Evolutionary conservation across 2,329 filamentous ascomycete genomes (phyloP).

Genomic region (Aspergillus awamori): DNA sequence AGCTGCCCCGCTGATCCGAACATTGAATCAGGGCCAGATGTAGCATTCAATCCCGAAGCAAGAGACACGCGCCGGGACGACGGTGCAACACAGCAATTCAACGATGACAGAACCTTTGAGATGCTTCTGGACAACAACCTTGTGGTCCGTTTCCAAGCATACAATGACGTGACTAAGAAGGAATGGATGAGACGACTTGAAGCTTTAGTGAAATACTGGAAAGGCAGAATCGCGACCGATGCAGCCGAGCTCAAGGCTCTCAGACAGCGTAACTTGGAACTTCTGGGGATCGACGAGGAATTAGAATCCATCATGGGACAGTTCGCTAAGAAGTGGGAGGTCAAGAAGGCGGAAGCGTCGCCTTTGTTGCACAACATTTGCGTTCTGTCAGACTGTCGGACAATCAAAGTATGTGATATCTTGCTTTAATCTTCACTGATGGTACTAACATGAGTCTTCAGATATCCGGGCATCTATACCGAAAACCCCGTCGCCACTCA

Average conservation of each 20-base stretch:
- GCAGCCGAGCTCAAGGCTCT: constrained; percentile 60
- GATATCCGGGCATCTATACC: constrained; percentile 65
- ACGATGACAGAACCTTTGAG: constrained; percentile 63
- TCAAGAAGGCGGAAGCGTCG: constrained; percentile 64
- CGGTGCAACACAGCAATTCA: constrained; percentile 56
- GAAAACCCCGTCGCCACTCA: constrained; percentile 64
- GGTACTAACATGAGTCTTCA: constrained; percentile 24
- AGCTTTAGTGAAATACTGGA: constrained; percentile 65
- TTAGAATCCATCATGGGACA: constrained; percentile 67
- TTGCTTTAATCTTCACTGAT: background rate
- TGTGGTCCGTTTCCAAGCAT: constrained; percentile 63
- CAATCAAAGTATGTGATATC: constrained; percentile 51
- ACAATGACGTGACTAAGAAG: constrained; percentile 58
- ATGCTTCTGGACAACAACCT: constrained; percentile 64
- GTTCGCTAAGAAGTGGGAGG: constrained; percentile 70
- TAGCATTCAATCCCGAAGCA: constrained; percentile 58
- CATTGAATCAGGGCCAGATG: constrained; percentile 56
- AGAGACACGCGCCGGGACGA: constrained; percentile 54
- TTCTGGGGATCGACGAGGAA: constrained; percentile 66
- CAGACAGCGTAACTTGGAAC: constrained; percentile 60
- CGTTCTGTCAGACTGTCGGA: constrained; percentile 63
- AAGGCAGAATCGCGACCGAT: constrained; percentile 57
- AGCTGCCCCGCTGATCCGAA: constrained; percentile 56
- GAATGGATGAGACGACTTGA: constrained; percentile 65
- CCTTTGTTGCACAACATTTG: constrained; percentile 70